Evolutionary conservation across 305 asterid species (phyloP).

Genomic region (Fraxinus angustifolia): DNA sequence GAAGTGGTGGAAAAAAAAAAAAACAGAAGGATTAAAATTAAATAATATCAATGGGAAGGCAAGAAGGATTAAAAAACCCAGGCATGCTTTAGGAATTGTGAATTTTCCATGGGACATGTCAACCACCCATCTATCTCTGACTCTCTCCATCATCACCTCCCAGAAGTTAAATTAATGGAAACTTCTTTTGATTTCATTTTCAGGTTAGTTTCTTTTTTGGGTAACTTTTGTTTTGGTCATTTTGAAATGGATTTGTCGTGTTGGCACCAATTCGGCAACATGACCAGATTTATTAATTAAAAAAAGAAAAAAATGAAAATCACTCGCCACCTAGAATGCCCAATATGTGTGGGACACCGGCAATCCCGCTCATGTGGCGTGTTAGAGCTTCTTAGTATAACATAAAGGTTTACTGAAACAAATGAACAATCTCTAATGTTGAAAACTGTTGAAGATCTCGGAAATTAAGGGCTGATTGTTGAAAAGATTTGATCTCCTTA

Average conservation of each 20-base stretch:
- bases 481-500: no score
- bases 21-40: slow-evolving; percentile 4
- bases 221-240: neutral
- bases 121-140: neutral
- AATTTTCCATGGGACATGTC: neutral
- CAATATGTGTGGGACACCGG: neutral
- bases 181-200: neutral
- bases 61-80: neutral
- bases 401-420: neutral
- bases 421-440: neutral
- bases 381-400: neutral
- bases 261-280: neutral
- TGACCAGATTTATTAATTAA: neutral
- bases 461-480: no score
- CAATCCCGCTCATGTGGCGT: neutral
- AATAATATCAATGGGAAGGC: slow-evolving; percentile 12
- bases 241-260: neutral
- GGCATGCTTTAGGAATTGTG: neutral
- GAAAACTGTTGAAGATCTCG: no score
- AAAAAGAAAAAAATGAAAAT: neutral
- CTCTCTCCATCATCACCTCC: neutral
- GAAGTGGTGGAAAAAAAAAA: slow-evolving; percentile 5
- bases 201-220: neutral
- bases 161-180: neutral
- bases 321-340: neutral